These are phyloP conservation scores for Colletotrichum sp. DNA, from an alignment of 2,329 filamentous ascomycete species.

Conservation along the genomic window DNA sequence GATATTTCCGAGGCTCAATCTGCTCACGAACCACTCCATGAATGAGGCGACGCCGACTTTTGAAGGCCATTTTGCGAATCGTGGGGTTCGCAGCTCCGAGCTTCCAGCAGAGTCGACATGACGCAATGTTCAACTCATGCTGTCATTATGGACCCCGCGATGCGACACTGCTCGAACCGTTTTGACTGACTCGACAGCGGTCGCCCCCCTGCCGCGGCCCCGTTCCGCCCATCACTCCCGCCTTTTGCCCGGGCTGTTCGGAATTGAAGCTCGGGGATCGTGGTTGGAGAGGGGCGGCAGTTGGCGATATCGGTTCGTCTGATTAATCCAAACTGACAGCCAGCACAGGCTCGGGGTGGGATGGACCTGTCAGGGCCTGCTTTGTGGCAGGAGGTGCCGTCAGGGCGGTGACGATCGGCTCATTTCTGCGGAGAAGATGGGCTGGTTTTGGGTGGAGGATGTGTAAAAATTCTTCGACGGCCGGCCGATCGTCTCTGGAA, in stretches of 20 bases:
- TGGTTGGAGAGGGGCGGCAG: background rate
- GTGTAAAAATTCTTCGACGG: background rate
- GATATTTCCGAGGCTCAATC: background rate
- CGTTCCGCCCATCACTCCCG: background rate
- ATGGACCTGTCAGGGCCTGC: background rate
- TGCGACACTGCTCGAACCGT: background rate
- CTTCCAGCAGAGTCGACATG: background rate
- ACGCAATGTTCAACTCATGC: slow-evolving; percentile 9
- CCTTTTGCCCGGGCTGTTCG: background rate
- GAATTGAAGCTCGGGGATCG: background rate
- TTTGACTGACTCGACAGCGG: background rate
- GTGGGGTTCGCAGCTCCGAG: background rate
- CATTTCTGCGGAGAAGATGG: background rate
- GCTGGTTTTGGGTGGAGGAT: background rate
- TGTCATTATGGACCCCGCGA: slow-evolving; percentile 1
- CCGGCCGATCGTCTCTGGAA: background rate
- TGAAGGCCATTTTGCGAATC: background rate
- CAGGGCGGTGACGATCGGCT: background rate
- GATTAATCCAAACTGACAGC: background rate
- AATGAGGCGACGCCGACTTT: background rate
- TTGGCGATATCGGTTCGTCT: background rate
- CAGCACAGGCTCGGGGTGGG: background rate
- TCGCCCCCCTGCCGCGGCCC: background rate
- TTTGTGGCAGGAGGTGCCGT: background rate
- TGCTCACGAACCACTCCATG: accelerated